phyloP scores from a whole-genome alignment of 2,329 filamentous ascomycete species.

The Cordyceps pruinosa region DNA sequence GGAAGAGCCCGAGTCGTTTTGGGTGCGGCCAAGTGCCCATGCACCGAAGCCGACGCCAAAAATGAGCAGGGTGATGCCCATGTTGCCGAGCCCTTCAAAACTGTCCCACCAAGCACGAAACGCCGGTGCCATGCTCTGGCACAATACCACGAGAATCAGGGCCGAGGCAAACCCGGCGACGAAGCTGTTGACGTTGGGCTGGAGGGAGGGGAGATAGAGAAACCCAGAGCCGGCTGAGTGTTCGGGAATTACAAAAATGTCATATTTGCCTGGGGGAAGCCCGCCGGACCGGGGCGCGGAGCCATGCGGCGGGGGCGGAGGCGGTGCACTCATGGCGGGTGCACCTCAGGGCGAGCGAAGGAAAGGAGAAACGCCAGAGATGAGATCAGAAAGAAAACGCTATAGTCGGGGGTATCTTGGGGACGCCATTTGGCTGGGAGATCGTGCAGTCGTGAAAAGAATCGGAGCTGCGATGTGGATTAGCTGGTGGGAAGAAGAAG shows the following conservation, averaged over 20 bases:
- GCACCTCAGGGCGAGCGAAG: background rate
- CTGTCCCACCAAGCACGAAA: conserved; percentile 66
- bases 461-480: conserved; percentile 11
- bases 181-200: conserved; percentile 84
- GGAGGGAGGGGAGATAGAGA: conserved; percentile 85
- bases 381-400: conserved; percentile 6
- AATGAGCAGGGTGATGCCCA: conserved; percentile 65
- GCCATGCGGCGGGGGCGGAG: conserved; percentile 82
- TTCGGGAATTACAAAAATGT: conserved; percentile 94
- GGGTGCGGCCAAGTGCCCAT: conserved; percentile 53
- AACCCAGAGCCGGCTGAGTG: conserved; percentile 86
- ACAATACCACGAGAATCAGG: conserved; percentile 64
- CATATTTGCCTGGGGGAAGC: conserved; percentile 83
- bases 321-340: conserved; percentile 49
- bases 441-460: conserved; percentile 16
- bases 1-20: conserved; percentile 21
- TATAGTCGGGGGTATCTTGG: conserved; percentile 20
- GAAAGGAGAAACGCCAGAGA: conserved; percentile 3
- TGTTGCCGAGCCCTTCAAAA: conserved; percentile 64
- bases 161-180: conserved; percentile 77
- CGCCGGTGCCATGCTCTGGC: conserved; percentile 64
- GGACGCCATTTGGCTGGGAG: conserved; percentile 24
- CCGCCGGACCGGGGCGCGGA: conserved; percentile 63
- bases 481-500: background rate
- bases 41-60: conserved; percentile 67